Evolutionary conservation across 257 asterid species (phyloP).

Genomic region (Solanum piurae): DNA sequence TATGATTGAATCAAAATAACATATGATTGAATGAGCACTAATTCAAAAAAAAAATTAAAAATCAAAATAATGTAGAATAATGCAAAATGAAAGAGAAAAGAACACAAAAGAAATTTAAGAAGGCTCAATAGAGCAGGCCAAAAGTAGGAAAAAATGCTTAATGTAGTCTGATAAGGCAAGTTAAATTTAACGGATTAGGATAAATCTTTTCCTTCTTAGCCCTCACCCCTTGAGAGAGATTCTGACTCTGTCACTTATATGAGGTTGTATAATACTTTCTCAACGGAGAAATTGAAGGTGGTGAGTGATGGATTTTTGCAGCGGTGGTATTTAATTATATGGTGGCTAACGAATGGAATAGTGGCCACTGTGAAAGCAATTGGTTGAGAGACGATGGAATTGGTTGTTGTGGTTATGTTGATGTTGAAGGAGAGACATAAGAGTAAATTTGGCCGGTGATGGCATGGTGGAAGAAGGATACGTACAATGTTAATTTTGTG

Average conservation of each 20-base stretch:
- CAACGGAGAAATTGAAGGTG: neutral
- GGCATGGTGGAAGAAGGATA: too few species aligned
- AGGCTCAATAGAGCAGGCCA: neutral
- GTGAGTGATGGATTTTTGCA: neutral
- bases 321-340: neutral
- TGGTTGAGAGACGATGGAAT: too few species aligned
- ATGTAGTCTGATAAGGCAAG: neutral
- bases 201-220: neutral
- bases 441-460: neutral
- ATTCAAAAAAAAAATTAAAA: too few species aligned
- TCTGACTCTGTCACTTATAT: too few species aligned
- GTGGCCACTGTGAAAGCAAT: too few species aligned
- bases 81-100: neutral
- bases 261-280: neutral
- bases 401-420: too few species aligned
- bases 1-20: neutral
- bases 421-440: neutral
- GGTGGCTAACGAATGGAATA: neutral
- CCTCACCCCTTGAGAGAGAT: neutral
- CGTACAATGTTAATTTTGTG: neutral
- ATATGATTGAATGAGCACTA: neutral
- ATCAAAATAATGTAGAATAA: too few species aligned
- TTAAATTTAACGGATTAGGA: neutral
- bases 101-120: neutral
- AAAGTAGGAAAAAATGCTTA: too few species aligned